Conservation (phyloP, 176 grass and related monocot genomes). For the Triticum turgidum region DNA sequence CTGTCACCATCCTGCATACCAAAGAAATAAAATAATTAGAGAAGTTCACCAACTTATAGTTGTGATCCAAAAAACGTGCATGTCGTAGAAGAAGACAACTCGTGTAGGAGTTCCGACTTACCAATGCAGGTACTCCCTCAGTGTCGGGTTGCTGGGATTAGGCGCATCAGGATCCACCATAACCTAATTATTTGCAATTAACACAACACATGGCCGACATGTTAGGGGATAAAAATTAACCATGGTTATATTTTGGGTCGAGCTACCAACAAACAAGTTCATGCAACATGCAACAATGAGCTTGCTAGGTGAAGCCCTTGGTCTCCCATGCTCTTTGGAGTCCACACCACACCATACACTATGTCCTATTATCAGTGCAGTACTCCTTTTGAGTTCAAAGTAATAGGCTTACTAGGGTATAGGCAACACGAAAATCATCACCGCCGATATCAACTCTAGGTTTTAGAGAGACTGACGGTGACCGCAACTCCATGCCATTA, state of each 20-base stretch:
- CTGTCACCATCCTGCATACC: too few species aligned
- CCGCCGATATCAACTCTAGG: slow-evolving; percentile 72
- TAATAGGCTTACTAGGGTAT: slow-evolving; percentile 77
- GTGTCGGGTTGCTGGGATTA: slow-evolving; percentile 69
- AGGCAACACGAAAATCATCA: slow-evolving; percentile 63
- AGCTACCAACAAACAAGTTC: slow-evolving; percentile 11
- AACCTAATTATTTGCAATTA: slow-evolving; percentile 59
- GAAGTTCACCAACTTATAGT: not conserved
- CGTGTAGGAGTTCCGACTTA: slow-evolving; percentile 25
- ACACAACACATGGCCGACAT: slow-evolving; percentile 41
- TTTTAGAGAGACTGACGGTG: slow-evolving; percentile 42
- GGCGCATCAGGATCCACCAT: slow-evolving; percentile 95
- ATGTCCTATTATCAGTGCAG: slow-evolving; percentile 28
- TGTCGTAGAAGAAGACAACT: not conserved
- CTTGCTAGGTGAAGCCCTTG: not conserved
- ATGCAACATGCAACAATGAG: not conserved
- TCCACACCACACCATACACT: slow-evolving; percentile 7
- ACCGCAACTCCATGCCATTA: slow-evolving; percentile 71
- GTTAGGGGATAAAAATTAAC: slow-evolving; percentile 36
- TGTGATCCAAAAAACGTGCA: not conserved
- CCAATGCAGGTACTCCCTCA: slow-evolving; percentile 93
- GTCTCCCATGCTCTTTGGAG: slow-evolving; percentile 17
- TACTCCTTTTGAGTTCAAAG: slow-evolving; percentile 25
- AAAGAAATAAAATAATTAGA: too few species aligned
- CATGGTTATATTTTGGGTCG: slow-evolving; percentile 6